Evolutionary conservation across 345 rosid species (phyloP).

Genomic region (Citrus medica): DNA sequence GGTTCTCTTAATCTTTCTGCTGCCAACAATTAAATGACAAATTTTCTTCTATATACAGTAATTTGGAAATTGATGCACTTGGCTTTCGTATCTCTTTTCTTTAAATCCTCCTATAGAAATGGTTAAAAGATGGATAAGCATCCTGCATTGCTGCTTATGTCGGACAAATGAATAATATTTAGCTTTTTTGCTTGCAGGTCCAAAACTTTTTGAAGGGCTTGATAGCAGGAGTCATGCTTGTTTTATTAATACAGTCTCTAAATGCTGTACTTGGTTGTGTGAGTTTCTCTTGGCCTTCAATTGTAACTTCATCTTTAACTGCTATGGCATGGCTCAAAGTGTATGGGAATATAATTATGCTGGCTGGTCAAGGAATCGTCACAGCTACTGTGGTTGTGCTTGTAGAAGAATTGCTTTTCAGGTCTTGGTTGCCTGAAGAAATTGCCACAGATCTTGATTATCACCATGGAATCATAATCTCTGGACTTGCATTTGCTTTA

Average conservation of each 20-base stretch:
- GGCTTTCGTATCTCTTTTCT: not conserved
- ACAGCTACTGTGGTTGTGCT: conserved; percentile 63
- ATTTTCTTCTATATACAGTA: not conserved
- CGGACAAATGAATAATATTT: not conserved
- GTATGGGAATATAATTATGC: conserved; percentile 34
- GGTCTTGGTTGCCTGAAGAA: conserved; percentile 86
- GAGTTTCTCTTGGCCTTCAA: conserved; percentile 60
- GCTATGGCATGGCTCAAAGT: conserved; percentile 42
- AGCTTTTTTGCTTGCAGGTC: conserved; percentile 43
- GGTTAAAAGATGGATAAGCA: not conserved
- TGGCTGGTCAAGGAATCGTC: conserved; percentile 51
- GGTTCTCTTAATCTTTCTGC: not conserved
- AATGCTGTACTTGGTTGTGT: conserved; percentile 63
- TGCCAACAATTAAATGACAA: not conserved
- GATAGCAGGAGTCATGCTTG: conserved; percentile 64
- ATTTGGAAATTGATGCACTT: not conserved
- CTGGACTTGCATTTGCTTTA: conserved; percentile 74
- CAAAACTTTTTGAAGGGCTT: conserved; percentile 53
- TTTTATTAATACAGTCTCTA: conserved; percentile 51
- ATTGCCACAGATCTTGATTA: conserved; percentile 75
- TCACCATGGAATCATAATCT: conserved; percentile 63
- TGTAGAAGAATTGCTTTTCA: conserved; percentile 85
- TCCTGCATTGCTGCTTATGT: not conserved
- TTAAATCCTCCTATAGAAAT: not conserved
- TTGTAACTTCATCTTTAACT: conserved; percentile 45